These are phyloP conservation scores for Metschnikowia cubensis DNA, from an alignment of 805 yeast genomes.

Conservation along the genomic window DNA sequence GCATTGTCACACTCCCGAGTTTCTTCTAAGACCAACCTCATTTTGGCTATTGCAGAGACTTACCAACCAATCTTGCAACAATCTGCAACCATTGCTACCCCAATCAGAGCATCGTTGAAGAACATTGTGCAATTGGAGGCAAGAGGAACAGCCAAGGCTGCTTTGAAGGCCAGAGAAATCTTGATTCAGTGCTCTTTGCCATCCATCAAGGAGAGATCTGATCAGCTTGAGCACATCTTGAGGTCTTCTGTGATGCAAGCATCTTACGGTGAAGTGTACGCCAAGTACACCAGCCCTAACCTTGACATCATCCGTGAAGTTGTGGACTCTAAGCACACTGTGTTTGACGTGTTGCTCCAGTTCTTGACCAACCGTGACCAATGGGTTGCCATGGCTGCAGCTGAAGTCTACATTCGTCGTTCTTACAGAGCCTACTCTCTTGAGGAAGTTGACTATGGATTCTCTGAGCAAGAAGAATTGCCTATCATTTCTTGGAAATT, in stretches of 20 bases:
- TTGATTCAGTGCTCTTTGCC: constrained; percentile 96
- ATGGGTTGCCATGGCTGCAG: constrained; percentile 91
- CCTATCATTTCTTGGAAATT: constrained; percentile 87
- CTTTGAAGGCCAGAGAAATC: constrained; percentile 92
- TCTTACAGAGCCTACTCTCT: constrained; percentile 95
- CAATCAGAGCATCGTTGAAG: constrained; percentile 69
- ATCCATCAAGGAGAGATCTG: constrained; percentile 91
- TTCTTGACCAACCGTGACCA: constrained; percentile 81
- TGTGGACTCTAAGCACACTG: constrained; percentile 93
- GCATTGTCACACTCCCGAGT: constrained; percentile 91
- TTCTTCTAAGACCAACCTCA: constrained; percentile 85
- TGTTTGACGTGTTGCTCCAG: constrained; percentile 92
- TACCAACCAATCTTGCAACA: constrained; percentile 78
- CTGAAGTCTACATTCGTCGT: constrained; percentile 93
- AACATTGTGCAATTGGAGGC: constrained; percentile 83
- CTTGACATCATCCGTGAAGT: constrained; percentile 79
- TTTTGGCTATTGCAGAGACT: constrained; percentile 77
- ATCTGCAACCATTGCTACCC: constrained; percentile 57
- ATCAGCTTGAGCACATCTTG: constrained; percentile 94
- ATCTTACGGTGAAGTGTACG: constrained; percentile 77
- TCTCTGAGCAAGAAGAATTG: constrained; percentile 39
- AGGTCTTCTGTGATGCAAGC: constrained; percentile 87
- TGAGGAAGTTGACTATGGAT: constrained; percentile 64
- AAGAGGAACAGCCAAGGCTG: constrained; percentile 88
- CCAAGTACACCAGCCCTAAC: constrained; percentile 78